A percentile compares a stretch with the other conserved stretches of the same genome.
These are phyloP conservation scores for Hypoxylon trugodes DNA, from an alignment of 495 filamentous ascomycete genomes.

Conservation along the genomic window DNA sequence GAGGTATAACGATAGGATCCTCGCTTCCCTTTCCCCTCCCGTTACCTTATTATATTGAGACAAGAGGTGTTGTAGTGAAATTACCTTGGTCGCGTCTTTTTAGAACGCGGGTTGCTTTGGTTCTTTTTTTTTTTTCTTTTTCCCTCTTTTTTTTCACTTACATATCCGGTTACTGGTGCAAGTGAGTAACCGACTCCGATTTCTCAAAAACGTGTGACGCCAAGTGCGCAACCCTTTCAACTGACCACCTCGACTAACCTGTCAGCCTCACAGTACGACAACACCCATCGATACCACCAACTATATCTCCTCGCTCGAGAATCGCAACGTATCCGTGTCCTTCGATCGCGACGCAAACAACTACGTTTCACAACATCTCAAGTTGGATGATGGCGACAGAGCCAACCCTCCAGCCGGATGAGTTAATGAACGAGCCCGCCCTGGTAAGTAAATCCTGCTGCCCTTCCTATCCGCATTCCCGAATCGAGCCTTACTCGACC, in stretches of 20 bases:
- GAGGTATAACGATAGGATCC: conserved; percentile 30
- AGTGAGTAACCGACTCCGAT: conserved; percentile 24
- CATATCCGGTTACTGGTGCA: conserved; percentile 11
- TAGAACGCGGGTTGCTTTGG: conserved; percentile 15
- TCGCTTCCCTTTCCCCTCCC: conserved; percentile 17
- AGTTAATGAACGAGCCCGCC: conserved; percentile 56
- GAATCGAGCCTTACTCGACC: neutral
- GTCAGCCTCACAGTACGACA: conserved; percentile 28
- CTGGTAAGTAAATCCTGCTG: conserved; percentile 50
- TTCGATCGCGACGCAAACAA: conserved; percentile 39
- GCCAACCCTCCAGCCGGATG: conserved; percentile 61
- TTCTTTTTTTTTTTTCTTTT: neutral
- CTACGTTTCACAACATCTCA: conserved; percentile 32
- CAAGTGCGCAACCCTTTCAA: conserved; percentile 34
- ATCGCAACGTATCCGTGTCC: conserved; percentile 20
- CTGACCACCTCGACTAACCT: conserved; percentile 30
- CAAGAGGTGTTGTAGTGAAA: conserved; percentile 1
- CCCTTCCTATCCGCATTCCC: neutral
- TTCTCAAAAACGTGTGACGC: conserved; percentile 24
- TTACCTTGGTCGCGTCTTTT: conserved; percentile 21
- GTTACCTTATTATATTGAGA: conserved; percentile 2
- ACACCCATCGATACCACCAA: neutral
- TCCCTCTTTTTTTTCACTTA: neutral
- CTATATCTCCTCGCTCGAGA: conserved; percentile 2
- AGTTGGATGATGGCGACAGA: conserved; percentile 66